These are phyloP conservation scores for Starmerella powellii DNA, from an alignment of 805 yeast species.

Conservation along the genomic window DNA sequence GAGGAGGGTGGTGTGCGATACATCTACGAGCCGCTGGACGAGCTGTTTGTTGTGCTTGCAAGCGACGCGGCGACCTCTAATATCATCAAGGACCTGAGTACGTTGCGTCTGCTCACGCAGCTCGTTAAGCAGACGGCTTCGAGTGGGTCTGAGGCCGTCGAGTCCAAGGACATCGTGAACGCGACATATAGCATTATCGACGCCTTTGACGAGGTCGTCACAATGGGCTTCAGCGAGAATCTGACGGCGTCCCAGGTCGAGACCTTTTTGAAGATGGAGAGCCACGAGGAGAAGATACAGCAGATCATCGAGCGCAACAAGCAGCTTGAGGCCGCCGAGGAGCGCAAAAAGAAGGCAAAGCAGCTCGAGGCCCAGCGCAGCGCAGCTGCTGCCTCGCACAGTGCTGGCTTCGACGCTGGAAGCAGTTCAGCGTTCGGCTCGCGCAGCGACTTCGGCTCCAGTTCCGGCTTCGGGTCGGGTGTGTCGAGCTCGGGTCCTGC, in stretches of 20 bases:
- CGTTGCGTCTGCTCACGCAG: conserved; percentile 73
- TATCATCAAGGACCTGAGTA: conserved; percentile 86
- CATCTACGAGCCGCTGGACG: conserved; percentile 93
- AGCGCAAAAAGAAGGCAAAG: conserved; percentile 88
- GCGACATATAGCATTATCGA: conserved; percentile 79
- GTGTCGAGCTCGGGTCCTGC: conserved; percentile 1
- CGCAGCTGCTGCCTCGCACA: conserved; percentile 25
- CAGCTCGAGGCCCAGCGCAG: conserved; percentile 50
- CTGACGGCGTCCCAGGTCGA: conserved; percentile 68
- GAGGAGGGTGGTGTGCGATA: conserved; percentile 88
- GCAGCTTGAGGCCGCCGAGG: conserved; percentile 93
- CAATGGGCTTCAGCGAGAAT: conserved; percentile 82
- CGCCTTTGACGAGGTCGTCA: conserved; percentile 89
- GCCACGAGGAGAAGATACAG: conserved; percentile 96
- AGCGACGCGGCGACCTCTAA: conserved; percentile 80
- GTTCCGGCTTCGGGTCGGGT: conserved; percentile 8
- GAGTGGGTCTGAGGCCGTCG: conserved; percentile 26
- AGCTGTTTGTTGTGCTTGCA: conserved; percentile 76
- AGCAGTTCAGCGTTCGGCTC: conserved; percentile 6
- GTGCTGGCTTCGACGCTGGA: background rate
- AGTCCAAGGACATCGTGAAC: conserved; percentile 70
- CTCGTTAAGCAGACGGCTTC: conserved; percentile 59
- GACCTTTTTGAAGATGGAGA: conserved; percentile 91
- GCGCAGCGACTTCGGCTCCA: conserved; percentile 11
- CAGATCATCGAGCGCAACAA: conserved; percentile 94